Evolutionary conservation across 2,329 filamentous ascomycete genomes (phyloP).

Genomic region (Botryotinia calthae): DNA sequence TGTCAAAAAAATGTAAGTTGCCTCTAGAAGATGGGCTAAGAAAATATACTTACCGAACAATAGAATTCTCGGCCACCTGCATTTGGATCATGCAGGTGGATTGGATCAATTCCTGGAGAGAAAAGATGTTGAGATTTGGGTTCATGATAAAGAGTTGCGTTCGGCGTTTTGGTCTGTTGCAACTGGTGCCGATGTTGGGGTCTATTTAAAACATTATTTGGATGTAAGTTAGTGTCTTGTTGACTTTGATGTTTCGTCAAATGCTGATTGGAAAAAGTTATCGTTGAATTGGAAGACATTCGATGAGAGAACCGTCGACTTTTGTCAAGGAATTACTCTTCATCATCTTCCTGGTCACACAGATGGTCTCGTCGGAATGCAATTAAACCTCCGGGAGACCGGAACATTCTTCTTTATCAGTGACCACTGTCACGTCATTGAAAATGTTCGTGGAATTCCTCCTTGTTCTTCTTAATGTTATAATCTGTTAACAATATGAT

Average conservation of each 20-base stretch:
- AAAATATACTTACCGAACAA: not conserved
- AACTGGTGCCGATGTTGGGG: conserved; percentile 43
- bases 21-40: not conserved
- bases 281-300: conserved; percentile 46
- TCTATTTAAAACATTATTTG: conserved; percentile 41
- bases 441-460: conserved; percentile 31
- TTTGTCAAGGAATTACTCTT: conserved; percentile 42
- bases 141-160: conserved; percentile 48
- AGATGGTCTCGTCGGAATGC: conserved; percentile 37
- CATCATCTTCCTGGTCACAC: conserved; percentile 36
- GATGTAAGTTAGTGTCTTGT: conserved; percentile 23
- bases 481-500: not conserved
- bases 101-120: conserved; percentile 44
- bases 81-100: conserved; percentile 49
- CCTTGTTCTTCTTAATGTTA: not conserved
- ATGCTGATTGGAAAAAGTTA: conserved; percentile 27
- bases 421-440: conserved; percentile 39
- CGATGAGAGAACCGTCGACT: conserved; percentile 41
- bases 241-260: not conserved
- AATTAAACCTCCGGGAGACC: conserved; percentile 37
- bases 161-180: conserved; percentile 46
- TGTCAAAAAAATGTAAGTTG: conserved; percentile 43
- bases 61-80: conserved; percentile 46
- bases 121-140: conserved; percentile 46
- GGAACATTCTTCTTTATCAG: conserved; percentile 40